Base-by-base conservation (phyloP, 805 yeast genomes). In the Ogataea nonfermentans region DNA sequence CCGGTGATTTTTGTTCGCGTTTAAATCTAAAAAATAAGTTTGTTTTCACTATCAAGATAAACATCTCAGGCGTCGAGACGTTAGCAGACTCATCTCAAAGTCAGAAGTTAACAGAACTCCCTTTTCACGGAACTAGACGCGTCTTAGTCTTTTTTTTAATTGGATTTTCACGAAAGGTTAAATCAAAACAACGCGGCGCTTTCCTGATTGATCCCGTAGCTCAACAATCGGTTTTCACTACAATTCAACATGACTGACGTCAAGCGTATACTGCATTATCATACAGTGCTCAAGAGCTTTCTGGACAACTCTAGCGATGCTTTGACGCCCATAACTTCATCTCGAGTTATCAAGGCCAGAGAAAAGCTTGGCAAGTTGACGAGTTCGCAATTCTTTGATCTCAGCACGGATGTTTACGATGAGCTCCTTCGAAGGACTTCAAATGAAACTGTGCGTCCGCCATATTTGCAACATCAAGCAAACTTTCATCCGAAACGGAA, bases 361-460 rank as follows among this genome's bases (percentile, higher is more conserved):
- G 88, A 84, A 48, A 89, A 91, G 62, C 72, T 91, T 34, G 71
- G 84, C 46, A 88, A 86, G 56, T 73, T 95, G 39, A 82, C 95
- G 2, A 68, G 74, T 22, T 78, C 82, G 6, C 99, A 95, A 63
- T 89, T 93, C 57, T 73, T 75, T 45, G 99, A 93, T 61, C 75
- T 93, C 43, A 79, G 95, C 49, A 89, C 96, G 3, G 99, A 93
- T 61, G 97, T 93, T 9, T 84, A 80, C 59, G 99, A 93, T 63
- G 99, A 93, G 62, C 68, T 93, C 44, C 78, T 79, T 53, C 76
- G 99, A 56, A 74, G 99, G 47, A 73, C 76, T 27, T 44, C 43
- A n/a, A 82, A 80, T 49, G 70, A 74, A 26, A 67, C 74, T 36
- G 70, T 74, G 22, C 41, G 46, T 13, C 80, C 84, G 1, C 79